Evolutionary conservation across 345 rosid species (phyloP), one percentile per base, ranked within the genome.

Genomic region (Salix exigua): DNA sequence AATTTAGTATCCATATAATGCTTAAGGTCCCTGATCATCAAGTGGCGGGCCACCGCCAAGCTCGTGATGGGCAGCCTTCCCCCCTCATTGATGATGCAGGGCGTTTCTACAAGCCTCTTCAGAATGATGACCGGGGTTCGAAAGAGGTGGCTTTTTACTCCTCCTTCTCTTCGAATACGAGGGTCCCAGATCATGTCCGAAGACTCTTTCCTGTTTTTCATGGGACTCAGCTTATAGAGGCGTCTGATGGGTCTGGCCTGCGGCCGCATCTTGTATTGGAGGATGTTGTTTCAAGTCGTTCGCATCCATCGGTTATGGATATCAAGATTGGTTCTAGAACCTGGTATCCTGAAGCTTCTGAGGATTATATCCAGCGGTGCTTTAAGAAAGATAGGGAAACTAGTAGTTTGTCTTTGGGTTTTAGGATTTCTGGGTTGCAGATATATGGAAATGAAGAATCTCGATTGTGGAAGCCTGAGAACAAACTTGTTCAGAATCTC

Each of bases 21-120:
- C 88, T 96, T 60, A 91, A 87, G 79, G 80, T 79, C 62, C 99
- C 99, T 42, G 96, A 92, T 38, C 98, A 94, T 83, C 99, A 96
- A 72, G 99, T 96, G 74, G 99, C 98, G 2, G 99, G 99, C 19
- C 99, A 96, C 85, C 99, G 94, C 85, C 75, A 75, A 70, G 97
- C 96, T 40, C 19, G 48, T 38, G 75, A 73, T 33, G 97, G 97
- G 38, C 82, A 77, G 72, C 97, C 85, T 14, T 98, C 97, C 31
- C 97, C 99, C 0, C 92, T 91, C 12, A 74, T 89, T 21, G 99
- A 96, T 83, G 94, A 86, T 79, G 86, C 86, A 7, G 99, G 99
- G 14, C 87, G 81, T 40, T 92, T 96, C 81, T 96, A 91, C 89
- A 96, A 96, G 87, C 99, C 99, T 33, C 89, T 92, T 23, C 97